Evolutionary conservation across 805 yeast species (phyloP), one percentile per base, ranked within the genome.

Genomic region (Pichia gijzeniarum): DNA sequence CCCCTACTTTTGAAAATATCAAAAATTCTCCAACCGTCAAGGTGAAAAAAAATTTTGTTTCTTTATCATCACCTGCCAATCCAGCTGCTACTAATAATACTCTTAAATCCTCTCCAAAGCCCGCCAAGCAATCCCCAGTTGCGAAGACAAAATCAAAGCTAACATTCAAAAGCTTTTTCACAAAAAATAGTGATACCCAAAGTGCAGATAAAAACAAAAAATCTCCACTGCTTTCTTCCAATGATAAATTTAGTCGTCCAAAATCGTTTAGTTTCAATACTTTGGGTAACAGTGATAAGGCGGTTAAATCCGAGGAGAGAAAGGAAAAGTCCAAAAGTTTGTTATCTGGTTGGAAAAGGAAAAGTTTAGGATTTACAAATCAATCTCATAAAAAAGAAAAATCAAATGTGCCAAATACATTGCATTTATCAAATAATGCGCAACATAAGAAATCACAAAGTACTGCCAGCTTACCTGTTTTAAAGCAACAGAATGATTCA

Each of bases 331-430:
- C 64, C 8, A 57, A 48, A 42, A 59, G 65, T 41, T 47, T 63
- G n/a, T 45, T 63, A 9, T 48, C 57, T 4, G 47, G 52, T 5
- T 63, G 67, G 67, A 62, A 57, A 33, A 55, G 67, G 49, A 60
- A 55, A 41, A 59, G 63, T 33, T 37, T 59, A 9, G 43, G 46
- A 7, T 38, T 48, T 19, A 34, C 41, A 13, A 43, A 35, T 17
- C 28, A 25, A 10, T 25, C 28, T 10, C 28, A 25, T 10, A 41
- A 44, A 27, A 10, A 34, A 5, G 22, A 14, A 5, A 45, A 19
- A 30, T 34, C 16, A 36, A 34, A 22, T 39, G 28, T 21, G 28
- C 25, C 20, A 14, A 19, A 13, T 20, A 25, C 20, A n/a, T 37
- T 38, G 9, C 17, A 21, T 5, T 31, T 28, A 8, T 22, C 41